Percentiles rank a stretch among this genome's conserved stretches.
Conservation (phyloP, 2,329 filamentous ascomycete genomes). For the Pseudocercospora fijiensis region DNA sequence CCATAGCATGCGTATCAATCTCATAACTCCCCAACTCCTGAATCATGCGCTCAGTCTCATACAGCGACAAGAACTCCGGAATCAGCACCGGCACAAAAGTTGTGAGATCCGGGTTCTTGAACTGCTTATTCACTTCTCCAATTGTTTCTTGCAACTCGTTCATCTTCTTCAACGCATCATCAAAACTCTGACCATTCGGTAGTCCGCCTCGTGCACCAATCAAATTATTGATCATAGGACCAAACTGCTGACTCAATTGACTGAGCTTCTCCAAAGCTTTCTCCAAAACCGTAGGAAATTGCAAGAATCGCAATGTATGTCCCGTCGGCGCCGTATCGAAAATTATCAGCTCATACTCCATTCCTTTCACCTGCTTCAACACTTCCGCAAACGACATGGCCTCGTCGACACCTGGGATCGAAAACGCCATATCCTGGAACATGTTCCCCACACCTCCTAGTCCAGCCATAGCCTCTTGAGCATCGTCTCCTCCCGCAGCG, state of each 20-base stretch:
- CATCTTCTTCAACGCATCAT: conserved; percentile 91
- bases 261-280: conserved; percentile 98
- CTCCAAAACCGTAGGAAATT: conserved; percentile 96
- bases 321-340: conserved; percentile 98
- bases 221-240: conserved; percentile 90
- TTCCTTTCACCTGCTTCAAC: conserved; percentile 97
- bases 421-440: conserved; percentile 98
- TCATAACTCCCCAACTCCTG: conserved; percentile 90
- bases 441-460: conserved; percentile 76
- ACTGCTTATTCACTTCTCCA: conserved; percentile 92
- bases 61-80: conserved; percentile 91
- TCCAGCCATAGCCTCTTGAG: conserved; percentile 68
- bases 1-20: conserved; percentile 96
- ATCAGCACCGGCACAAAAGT: conserved; percentile 99
- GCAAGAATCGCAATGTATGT: conserved; percentile 96
- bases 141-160: conserved; percentile 92
- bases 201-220: conserved; percentile 72
- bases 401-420: conserved; percentile 96
- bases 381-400: conserved; percentile 99
- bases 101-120: conserved; percentile 92
- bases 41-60: conserved; percentile 99
- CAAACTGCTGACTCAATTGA: conserved; percentile 89
- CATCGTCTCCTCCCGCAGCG: conserved; percentile 71
- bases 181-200: conserved; percentile 88
- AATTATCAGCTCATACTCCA: conserved; percentile 98